phyloP scores from a whole-genome alignment of 345 rosid genomes.

The Nasturtium officinale region DNA sequence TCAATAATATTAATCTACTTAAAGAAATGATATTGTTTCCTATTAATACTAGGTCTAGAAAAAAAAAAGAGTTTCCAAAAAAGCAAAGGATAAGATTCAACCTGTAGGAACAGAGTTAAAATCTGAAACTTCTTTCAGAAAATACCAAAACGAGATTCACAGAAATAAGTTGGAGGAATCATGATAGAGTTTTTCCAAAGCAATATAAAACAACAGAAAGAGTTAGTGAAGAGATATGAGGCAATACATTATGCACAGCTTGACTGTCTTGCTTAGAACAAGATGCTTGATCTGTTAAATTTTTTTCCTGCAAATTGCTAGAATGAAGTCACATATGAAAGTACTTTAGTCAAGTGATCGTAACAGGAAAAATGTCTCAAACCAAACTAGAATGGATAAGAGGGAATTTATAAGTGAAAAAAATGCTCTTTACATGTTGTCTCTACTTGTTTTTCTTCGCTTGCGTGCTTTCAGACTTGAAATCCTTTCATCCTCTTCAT shows the following conservation, averaged over 20 bases:
- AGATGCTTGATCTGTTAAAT: constrained; percentile 31
- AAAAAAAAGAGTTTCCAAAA: constrained; percentile 1
- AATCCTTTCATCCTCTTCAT: constrained; percentile 44
- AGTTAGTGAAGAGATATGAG: constrained; percentile 2
- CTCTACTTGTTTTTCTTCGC: constrained; percentile 48
- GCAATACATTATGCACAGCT: constrained; percentile 12
- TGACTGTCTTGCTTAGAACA: constrained; percentile 34
- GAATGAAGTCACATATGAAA: constrained; percentile 11
- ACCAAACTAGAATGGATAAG: neutral
- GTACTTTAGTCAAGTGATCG: constrained; percentile 17
- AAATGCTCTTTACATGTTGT: constrained; percentile 46
- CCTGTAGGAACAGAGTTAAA: constrained; percentile 6
- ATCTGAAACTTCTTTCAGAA: constrained; percentile 7
- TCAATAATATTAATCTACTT: neutral
- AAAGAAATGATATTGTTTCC: constrained; percentile 5
- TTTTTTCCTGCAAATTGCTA: constrained; percentile 30
- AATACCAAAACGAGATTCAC: constrained; percentile 3
- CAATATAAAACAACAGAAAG: neutral
- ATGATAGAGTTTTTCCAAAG: neutral
- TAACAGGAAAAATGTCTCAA: neutral
- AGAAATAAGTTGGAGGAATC: constrained; percentile 12
- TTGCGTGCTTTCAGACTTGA: constrained; percentile 45
- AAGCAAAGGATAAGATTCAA: constrained; percentile 4
- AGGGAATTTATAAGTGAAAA: neutral
- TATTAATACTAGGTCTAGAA: constrained; percentile 3